Conservation (phyloP, 2,329 filamentous ascomycete genomes). For the Hymenoscyphus occultus region DNA sequence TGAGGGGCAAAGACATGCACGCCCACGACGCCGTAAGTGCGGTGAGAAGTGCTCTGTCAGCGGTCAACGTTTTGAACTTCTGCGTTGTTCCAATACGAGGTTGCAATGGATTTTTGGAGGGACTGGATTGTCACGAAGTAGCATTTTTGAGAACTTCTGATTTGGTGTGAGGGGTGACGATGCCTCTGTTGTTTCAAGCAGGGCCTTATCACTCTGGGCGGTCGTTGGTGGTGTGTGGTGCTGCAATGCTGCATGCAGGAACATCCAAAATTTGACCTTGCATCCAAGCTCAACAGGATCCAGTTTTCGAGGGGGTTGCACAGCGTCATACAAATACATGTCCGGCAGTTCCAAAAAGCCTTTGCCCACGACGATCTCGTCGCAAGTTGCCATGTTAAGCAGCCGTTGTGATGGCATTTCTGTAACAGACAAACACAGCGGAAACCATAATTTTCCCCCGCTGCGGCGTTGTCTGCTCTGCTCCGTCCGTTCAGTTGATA, state of each 20-base stretch:
- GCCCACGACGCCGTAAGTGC: background rate
- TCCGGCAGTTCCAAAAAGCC: background rate
- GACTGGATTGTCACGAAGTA: background rate
- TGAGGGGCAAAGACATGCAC: background rate
- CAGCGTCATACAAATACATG: background rate
- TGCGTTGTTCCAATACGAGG: conserved; percentile 6
- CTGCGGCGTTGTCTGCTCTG: background rate
- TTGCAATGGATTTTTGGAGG: background rate
- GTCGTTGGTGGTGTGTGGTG: background rate
- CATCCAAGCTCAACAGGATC: conserved; percentile 4
- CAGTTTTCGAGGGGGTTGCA: conserved; percentile 2
- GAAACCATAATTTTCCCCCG: background rate
- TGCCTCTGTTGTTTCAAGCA: background rate
- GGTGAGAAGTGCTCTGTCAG: conserved; percentile 2
- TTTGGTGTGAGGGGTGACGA: background rate
- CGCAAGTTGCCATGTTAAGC: background rate
- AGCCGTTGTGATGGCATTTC: background rate
- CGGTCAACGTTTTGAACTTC: conserved; percentile 7
- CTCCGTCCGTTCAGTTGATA: background rate
- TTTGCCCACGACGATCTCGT: background rate
- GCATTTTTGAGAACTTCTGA: background rate
- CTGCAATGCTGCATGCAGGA: conserved; percentile 4
- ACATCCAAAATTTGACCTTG: conserved; percentile 6
- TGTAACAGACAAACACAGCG: background rate
- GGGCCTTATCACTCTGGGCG: background rate